A percentile compares a stretch with the other conserved stretches of the same genome.
These are phyloP conservation scores for Botrytis tulipae DNA, from an alignment of 2,329 filamentous ascomycete species.

Conservation along the genomic window DNA sequence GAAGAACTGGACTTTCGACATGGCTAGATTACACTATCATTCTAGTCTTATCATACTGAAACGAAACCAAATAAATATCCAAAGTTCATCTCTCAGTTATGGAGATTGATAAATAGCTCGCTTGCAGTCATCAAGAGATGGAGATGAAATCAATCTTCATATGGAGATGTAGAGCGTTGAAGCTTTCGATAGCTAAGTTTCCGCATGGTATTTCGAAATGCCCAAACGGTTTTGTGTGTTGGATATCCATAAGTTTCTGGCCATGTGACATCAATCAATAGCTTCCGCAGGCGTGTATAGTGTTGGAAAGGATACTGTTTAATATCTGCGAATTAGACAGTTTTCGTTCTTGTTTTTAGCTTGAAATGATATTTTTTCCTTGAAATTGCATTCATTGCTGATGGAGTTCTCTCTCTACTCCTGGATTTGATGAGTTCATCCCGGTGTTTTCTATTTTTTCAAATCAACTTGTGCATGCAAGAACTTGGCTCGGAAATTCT, in stretches of 20 bases:
- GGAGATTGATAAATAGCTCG: not conserved
- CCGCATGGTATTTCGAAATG: fast-evolving
- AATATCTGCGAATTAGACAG: not conserved
- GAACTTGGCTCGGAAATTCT: not conserved
- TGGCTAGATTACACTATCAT: too few species aligned
- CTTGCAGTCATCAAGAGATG: not conserved
- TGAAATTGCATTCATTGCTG: not conserved
- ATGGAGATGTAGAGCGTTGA: not conserved
- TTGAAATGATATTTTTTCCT: not conserved
- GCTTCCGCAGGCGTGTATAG: too few species aligned
- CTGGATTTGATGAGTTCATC: too few species aligned
- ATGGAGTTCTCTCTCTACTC: not conserved
- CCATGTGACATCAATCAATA: too few species aligned
- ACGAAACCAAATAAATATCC: too few species aligned
- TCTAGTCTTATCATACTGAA: too few species aligned
- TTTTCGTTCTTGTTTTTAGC: not conserved
- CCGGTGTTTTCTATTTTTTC: too few species aligned
- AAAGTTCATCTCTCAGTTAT: too few species aligned
- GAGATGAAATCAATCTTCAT: too few species aligned
- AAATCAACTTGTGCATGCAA: too few species aligned
- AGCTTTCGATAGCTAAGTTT: not conserved
- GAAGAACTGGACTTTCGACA: not conserved
- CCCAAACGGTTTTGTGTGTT: not conserved
- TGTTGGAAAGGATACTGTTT: not conserved
- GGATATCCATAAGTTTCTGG: not conserved